A percentile compares a stretch with the other conserved stretches of the same genome.
Evolutionary conservation across 2,329 filamentous ascomycete species (phyloP).

Genomic region (Fusarium secorum): DNA sequence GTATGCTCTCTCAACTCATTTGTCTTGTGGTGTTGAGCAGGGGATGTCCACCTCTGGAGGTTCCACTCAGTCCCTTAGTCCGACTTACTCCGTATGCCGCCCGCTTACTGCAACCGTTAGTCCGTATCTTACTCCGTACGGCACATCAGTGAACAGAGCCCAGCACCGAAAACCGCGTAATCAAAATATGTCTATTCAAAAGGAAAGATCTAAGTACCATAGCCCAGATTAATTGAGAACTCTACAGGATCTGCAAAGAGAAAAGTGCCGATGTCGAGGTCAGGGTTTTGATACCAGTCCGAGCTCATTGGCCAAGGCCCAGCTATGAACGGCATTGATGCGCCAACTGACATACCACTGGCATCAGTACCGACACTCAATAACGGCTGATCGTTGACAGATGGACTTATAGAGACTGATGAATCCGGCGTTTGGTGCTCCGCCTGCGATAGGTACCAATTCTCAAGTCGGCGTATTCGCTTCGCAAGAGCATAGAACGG

Average conservation of each 20-base stretch:
- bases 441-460: conserved; percentile 25
- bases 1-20: neutral
- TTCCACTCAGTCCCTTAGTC: neutral
- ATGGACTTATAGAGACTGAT: neutral
- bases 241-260: conserved; percentile 31
- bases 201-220: neutral
- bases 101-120: neutral
- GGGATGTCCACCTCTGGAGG: neutral
- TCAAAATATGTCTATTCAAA: neutral
- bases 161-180: too few relatives aligned
- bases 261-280: conserved; percentile 21
- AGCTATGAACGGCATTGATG: neutral
- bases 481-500: conserved; percentile 36
- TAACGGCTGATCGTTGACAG: neutral
- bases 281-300: conserved; percentile 4
- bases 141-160: too few relatives aligned
- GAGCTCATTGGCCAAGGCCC: neutral
- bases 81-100: neutral
- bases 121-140: conserved; percentile 18
- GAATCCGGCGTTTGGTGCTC: neutral
- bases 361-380: neutral
- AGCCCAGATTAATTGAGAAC: neutral
- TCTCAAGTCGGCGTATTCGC: conserved; percentile 25
- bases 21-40: neutral
- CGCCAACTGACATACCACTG: neutral